These are phyloP conservation scores for Singerocomus inundabilis DNA, from an alignment of 1,284 basidiomycete species.

Conservation along the genomic window DNA sequence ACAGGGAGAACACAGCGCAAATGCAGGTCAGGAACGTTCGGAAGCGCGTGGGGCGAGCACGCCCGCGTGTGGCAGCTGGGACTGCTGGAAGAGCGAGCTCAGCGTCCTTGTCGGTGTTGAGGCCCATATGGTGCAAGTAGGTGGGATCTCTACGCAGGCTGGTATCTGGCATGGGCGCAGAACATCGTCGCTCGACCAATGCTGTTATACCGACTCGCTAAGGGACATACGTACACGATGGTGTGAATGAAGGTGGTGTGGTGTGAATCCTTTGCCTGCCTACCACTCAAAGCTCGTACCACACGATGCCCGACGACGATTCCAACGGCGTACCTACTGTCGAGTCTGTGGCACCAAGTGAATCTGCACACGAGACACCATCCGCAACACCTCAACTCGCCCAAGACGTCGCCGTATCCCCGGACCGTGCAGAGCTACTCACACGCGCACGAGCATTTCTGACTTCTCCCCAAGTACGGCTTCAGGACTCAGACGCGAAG, in stretches of 20 bases:
- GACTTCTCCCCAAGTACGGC: slow-evolving; percentile 58
- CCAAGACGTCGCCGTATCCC: background rate
- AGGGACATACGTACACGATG: background rate
- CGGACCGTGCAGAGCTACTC: slow-evolving; percentile 46
- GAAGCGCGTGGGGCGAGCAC: background rate
- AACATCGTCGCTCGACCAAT: background rate
- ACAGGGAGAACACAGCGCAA: slow-evolving; percentile 5
- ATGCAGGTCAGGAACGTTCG: slow-evolving; percentile 6
- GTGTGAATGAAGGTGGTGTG: too few species aligned
- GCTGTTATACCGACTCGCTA: background rate
- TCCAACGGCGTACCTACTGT: background rate
- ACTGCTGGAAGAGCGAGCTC: slow-evolving; percentile 12
- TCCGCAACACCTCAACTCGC: background rate
- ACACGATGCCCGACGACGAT: slow-evolving; percentile 13
- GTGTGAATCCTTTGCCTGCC: too few species aligned
- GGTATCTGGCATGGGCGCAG: too few species aligned
- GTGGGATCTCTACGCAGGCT: too few species aligned
- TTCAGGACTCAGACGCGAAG: slow-evolving; percentile 57
- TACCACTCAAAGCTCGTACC: background rate
- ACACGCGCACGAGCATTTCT: slow-evolving; percentile 63
- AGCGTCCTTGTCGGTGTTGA: slow-evolving; percentile 12
- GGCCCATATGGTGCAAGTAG: slow-evolving; percentile 14
- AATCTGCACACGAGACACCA: background rate
- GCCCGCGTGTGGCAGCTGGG: background rate
- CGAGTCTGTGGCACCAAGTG: slow-evolving; percentile 1